Conservation (phyloP, 192 early-diverging fungal genomes). For the Dissophora ornata region DNA sequence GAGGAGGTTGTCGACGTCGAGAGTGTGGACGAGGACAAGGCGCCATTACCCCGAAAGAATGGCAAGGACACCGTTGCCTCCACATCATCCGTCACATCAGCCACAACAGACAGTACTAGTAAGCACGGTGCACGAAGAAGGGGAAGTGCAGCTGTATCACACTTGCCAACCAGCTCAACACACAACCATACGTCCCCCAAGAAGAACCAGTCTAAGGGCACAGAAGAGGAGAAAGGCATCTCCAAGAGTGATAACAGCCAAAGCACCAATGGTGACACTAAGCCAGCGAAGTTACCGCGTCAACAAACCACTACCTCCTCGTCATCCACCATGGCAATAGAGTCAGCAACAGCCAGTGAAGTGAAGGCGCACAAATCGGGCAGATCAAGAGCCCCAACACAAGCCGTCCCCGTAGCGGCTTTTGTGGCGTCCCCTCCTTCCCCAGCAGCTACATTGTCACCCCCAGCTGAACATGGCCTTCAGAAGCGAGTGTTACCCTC, state of each 20-base stretch:
- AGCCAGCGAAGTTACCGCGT: background rate
- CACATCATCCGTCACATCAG: no score
- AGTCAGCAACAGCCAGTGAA: background rate
- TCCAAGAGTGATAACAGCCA: background rate
- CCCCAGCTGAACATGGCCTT: background rate
- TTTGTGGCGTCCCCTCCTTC: background rate
- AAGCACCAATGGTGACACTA: background rate
- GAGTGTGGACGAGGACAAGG: background rate
- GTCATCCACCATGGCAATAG: background rate
- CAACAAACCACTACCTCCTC: background rate
- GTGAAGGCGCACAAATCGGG: background rate
- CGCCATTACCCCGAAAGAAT: no score
- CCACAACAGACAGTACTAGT: no score
- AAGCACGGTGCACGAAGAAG: background rate
- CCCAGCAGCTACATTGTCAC: background rate
- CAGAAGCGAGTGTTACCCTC: slow-evolving; percentile 36
- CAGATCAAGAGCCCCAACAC: background rate
- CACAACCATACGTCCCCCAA: background rate
- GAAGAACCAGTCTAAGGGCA: background rate
- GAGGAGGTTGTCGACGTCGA: background rate
- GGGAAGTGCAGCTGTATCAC: slow-evolving; percentile 1
- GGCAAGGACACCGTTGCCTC: no score
- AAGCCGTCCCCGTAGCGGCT: background rate
- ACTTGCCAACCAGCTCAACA: background rate
- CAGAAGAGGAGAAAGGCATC: background rate